Conservation (phyloP, 2,329 filamentous ascomycete species). For the Tricladium varicosporioides region DNA sequence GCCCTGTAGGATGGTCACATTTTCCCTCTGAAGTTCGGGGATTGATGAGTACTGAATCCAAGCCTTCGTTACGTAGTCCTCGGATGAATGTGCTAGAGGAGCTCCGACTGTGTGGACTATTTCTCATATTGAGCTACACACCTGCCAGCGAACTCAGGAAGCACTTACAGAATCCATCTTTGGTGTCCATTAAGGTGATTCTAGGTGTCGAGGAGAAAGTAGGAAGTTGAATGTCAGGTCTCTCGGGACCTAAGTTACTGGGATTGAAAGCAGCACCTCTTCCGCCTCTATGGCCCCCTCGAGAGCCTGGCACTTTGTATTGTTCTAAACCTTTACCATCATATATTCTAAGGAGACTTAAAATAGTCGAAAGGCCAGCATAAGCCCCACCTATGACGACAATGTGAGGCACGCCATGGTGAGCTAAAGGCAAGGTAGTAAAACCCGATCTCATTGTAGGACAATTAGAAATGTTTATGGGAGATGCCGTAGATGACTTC, state of each 20-base stretch:
- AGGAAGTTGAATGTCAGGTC: constrained; percentile 43
- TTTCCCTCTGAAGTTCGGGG: constrained; percentile 57
- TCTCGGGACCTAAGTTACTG: constrained; percentile 25
- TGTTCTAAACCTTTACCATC: constrained; percentile 41
- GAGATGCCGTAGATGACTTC: neutral
- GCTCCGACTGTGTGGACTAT: constrained; percentile 70
- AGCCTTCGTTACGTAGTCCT: constrained; percentile 60
- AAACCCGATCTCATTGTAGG: neutral
- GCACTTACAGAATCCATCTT: constrained; percentile 73
- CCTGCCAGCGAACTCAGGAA: neutral
- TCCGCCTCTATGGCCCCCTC: neutral
- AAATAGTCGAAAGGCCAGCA: constrained; percentile 60
- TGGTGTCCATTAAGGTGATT: constrained; percentile 73
- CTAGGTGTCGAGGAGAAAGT: constrained; percentile 46
- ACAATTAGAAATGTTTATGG: neutral
- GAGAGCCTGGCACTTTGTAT: neutral
- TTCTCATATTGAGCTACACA: neutral
- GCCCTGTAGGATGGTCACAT: constrained; percentile 64
- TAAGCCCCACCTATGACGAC: constrained; percentile 71
- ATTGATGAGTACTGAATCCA: constrained; percentile 70
- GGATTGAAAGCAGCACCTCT: constrained; percentile 35
- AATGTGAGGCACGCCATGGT: constrained; percentile 36
- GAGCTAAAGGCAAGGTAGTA: neutral
- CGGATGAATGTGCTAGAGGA: constrained; percentile 65
- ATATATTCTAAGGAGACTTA: constrained; percentile 66